Evolutionary conservation across 1,139 yeast species (phyloP), one percentile per base, ranked within the genome.

Genomic region (Pichia sp.): DNA sequence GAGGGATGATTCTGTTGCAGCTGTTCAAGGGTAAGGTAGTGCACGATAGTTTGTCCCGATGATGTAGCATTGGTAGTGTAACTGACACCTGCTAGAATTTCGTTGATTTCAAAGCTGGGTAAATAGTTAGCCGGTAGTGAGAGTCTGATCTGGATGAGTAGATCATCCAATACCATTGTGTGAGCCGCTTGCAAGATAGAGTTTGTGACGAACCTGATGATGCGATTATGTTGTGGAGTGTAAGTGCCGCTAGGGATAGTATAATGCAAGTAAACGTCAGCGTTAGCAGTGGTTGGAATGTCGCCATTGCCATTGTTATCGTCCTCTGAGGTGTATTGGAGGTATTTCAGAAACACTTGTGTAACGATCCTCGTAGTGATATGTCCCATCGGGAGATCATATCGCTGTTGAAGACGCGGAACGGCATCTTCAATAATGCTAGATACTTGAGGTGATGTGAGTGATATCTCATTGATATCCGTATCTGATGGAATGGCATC

Each of bases 141-240:
- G 1, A 76, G 63, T 48, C 76, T 75, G 85, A 94, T 80, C 37
- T 64, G 65, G 37, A 74, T 66, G 33, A 74, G 58, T 47, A 78
- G 74, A 42, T 74, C 83, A 33, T 67, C 67, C 11, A 44, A 32
- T 31, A 38, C 34, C 10, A 39, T 37, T 5, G 27, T 22, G 6
- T 27, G 19, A 12, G 28, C 23, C 12, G 32, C 30, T 12, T 12
- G 18, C 9, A 44, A 20, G 6, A 40, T 34, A 15, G 27, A 14
- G n/a, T 27, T 11, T 4, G 41, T 28, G 12, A 62, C 67, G 46
- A 51, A 59, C 41, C 52, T 61, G 34, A 84, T 60, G 0, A 77
- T 64, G 37, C 67, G 64, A 3, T 37, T 33, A 34, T 49, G 38
- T 14, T 29, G 13, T n/a, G 37, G 4, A 10, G 5, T 5, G 22